A percentile compares a stretch with the other conserved stretches of the same genome.
Conservation (phyloP, 2,329 filamentous ascomycete genomes). For the Cryphonectria naterciae region DNA sequence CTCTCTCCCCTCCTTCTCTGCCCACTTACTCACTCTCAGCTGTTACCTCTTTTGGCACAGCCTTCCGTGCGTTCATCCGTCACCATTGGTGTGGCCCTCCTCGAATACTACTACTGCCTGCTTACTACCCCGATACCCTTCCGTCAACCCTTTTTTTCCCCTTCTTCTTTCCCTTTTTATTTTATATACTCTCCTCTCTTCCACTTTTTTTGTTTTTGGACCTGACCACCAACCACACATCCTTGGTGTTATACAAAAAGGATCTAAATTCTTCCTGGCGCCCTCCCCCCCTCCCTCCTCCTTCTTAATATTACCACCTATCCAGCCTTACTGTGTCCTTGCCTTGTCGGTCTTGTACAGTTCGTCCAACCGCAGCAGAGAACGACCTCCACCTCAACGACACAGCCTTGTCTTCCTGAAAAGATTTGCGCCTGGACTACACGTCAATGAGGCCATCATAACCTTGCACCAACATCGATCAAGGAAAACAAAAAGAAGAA, state of each 20-base stretch:
- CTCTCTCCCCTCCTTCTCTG: not conserved
- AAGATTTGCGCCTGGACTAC: not conserved
- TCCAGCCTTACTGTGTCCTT: conserved; percentile 19
- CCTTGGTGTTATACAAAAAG: conserved; percentile 27
- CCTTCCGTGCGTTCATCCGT: conserved; percentile 26
- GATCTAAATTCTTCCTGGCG: conserved; percentile 23
- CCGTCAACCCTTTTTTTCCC: not conserved
- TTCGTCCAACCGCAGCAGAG: not conserved
- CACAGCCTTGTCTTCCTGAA: not conserved
- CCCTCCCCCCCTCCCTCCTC: not conserved
- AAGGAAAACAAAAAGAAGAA: no score
- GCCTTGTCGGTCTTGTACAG: not conserved
- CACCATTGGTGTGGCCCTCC: conserved; percentile 20
- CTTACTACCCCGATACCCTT: conserved; percentile 14
- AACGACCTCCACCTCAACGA: not conserved
- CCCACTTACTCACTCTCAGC: conserved; percentile 16
- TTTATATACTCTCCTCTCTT: not conserved
- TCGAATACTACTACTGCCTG: not conserved
- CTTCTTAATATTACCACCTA: not conserved
- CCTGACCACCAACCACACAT: conserved; percentile 16
- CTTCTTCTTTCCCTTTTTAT: not conserved
- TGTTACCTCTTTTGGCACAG: conserved; percentile 29
- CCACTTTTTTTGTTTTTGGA: not conserved
- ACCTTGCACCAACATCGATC: not conserved
- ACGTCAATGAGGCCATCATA: not conserved